phyloP scores from a whole-genome alignment of 2,329 filamentous ascomycete species.

The Colletotrichum camelliae region DNA sequence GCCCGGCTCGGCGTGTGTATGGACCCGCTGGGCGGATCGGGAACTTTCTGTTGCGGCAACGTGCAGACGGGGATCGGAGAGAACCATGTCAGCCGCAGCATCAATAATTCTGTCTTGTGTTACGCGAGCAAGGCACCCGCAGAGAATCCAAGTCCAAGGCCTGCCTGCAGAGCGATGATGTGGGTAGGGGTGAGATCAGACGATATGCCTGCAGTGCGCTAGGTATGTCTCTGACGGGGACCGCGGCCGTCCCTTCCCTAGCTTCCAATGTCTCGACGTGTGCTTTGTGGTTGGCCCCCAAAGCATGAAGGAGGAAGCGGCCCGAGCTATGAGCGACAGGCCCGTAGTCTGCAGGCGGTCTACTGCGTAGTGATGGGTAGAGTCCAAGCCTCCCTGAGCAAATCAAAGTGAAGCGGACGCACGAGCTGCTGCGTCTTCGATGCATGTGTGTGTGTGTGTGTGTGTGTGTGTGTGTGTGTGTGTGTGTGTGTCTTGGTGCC shows the following conservation, averaged over 20 bases:
- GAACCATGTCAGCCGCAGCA: background rate
- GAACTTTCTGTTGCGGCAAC: background rate
- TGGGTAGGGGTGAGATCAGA: background rate
- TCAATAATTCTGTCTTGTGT: background rate
- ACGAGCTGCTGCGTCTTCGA: background rate
- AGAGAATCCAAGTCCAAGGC: background rate
- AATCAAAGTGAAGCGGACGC: background rate
- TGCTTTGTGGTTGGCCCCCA: background rate
- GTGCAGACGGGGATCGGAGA: too few species aligned
- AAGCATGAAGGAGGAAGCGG: background rate
- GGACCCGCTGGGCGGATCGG: background rate
- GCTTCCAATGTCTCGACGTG: background rate
- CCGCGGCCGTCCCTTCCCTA: background rate
- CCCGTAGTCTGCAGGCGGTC: background rate
- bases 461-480: background rate
- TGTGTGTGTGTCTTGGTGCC: background rate
- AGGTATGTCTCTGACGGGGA: background rate
- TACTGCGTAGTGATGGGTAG: background rate
- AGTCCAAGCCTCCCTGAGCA: background rate
- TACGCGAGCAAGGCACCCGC: background rate
- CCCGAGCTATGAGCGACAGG: background rate
- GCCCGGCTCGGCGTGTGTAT: background rate
- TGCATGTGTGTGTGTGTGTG: background rate
- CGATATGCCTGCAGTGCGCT: background rate
- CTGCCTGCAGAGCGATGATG: background rate